Percentiles rank a stretch among this genome's conserved stretches.
These are phyloP conservation scores for Hypoxylon sp. DNA, from an alignment of 2,329 filamentous ascomycete genomes.

Conservation along the genomic window DNA sequence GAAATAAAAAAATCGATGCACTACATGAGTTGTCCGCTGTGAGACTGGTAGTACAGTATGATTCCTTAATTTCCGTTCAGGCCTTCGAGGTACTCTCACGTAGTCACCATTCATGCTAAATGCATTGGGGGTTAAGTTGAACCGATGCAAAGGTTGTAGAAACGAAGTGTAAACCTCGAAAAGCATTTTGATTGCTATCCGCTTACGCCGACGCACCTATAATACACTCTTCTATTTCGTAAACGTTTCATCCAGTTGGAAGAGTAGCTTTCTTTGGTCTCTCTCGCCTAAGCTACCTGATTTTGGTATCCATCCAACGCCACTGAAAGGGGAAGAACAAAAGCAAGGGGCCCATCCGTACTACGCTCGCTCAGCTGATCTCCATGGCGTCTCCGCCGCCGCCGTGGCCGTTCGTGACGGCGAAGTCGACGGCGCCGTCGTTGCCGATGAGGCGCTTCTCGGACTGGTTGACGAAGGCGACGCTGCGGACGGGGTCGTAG, in stretches of 20 bases:
- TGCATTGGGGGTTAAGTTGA: neutral
- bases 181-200: slow-evolving; percentile 41
- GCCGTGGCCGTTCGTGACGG: slow-evolving; percentile 65
- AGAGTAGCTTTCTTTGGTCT: slow-evolving; percentile 23
- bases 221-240: slow-evolving; percentile 46
- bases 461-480: slow-evolving; percentile 89
- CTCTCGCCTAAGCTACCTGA: slow-evolving; percentile 32
- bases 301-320: slow-evolving; percentile 51
- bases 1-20: slow-evolving; percentile 26
- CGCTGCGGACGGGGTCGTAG: slow-evolving; percentile 88
- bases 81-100: neutral
- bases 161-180: slow-evolving; percentile 18
- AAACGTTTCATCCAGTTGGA: slow-evolving; percentile 31
- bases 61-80: neutral
- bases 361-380: slow-evolving; percentile 45
- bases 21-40: neutral
- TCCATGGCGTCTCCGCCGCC: slow-evolving; percentile 51
- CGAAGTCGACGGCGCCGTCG: slow-evolving; percentile 81
- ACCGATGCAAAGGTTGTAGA: slow-evolving; percentile 3
- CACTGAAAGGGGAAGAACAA: slow-evolving; percentile 34
- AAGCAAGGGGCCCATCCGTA: slow-evolving; percentile 23
- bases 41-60: slow-evolving; percentile 3
- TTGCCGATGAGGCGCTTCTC: slow-evolving; percentile 95
- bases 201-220: slow-evolving; percentile 43
- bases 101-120: neutral